These are phyloP conservation scores for Alloteropsis angusta DNA, from an alignment of 202 grass and related monocot species.

Conservation along the genomic window DNA sequence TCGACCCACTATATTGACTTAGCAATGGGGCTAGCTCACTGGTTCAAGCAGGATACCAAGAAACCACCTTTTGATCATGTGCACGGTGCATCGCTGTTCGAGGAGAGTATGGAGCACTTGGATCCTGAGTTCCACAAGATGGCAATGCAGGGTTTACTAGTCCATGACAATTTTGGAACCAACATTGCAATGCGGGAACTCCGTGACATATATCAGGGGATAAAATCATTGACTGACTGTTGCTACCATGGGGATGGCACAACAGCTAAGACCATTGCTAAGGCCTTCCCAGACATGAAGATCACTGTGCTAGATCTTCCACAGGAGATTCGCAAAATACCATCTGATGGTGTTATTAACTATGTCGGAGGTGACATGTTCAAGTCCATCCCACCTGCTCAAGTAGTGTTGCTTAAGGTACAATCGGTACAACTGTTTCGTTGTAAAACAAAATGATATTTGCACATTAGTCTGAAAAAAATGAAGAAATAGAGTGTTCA, in stretches of 20 bases:
- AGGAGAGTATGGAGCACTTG: background rate
- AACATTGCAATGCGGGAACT: background rate
- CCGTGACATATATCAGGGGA: background rate
- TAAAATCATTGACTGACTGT: conserved; percentile 9
- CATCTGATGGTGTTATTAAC: background rate
- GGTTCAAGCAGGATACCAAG: background rate
- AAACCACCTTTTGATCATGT: background rate
- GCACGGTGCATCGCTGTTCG: background rate
- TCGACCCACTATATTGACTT: background rate
- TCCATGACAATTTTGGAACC: background rate
- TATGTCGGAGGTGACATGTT: conserved; percentile 31
- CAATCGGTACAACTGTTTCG: background rate
- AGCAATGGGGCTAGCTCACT: background rate
- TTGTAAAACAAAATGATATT: background rate
- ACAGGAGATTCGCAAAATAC: background rate
- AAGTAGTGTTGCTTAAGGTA: conserved; percentile 26
- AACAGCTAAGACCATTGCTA: background rate
- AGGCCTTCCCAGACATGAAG: conserved; percentile 3
- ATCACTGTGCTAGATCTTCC: conserved; percentile 15
- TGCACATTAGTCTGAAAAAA: background rate
- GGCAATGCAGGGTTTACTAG: background rate
- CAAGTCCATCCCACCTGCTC: conserved; percentile 1
- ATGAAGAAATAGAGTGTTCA: background rate
- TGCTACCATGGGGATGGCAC: conserved; percentile 9
- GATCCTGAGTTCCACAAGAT: background rate